Base-by-base conservation (phyloP, 305 asterid species). In the Stenogyne calaminthoides region DNA sequence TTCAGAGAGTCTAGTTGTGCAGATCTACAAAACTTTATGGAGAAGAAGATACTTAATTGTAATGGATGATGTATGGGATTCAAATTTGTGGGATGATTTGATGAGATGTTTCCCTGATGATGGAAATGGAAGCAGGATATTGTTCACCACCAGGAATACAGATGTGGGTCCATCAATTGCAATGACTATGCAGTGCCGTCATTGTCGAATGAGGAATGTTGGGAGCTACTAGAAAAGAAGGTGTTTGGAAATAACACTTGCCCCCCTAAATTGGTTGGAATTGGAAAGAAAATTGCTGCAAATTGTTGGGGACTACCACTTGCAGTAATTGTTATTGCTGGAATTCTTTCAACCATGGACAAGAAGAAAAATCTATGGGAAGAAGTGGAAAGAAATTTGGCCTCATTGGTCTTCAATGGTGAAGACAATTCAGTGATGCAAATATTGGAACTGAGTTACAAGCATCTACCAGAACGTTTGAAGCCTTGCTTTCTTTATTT, bases 401-500 rank as follows among this genome's bases (percentile, higher is more conserved):
- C 72, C 6, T 64, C 68, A 0, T 9, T 11, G 6, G 18, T 79
- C 2, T 6, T 20, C 2, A 34, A 29, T 16, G 76, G 15, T 20
- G 29, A 18, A 65, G 52, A 40, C 32, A 3, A 27, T 27, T 27
- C 32, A 2, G 32, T 27, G 32, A 27, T 27, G 32, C 32, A 27
- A 27, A 27, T 27, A 27, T 27, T 27, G 32, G 2, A 27, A 27
- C 32, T 79, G n/a, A 77, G 85, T 56, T 85, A 75, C 64, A 20
- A 39, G 6, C 59, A 79, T 74, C 75, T 85, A n/a, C 80, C 82
- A 6, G 10, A 52, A 10, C 67, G 54, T 39, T 66, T 80, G 65
- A 79, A 78, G 57, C 64, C 61, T 0, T 82, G 84, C 70, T 80
- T 85, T 61, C 86, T 14, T 4, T 84, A 71, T 34, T 65, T 83